Conservation (phyloP, 805 yeast species). For the Candida fluviatilis region DNA sequence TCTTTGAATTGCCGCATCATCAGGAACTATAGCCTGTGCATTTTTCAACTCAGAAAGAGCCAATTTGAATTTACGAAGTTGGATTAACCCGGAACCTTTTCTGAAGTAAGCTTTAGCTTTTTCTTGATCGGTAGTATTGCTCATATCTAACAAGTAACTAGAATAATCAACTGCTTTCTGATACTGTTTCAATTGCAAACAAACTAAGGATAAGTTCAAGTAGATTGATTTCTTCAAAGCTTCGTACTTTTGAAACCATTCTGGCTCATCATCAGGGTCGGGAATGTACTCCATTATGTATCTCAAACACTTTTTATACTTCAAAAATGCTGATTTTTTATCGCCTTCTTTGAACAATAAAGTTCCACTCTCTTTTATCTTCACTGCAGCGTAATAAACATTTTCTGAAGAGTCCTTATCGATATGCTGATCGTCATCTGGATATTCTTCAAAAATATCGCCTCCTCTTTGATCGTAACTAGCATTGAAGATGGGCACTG, state of each 20-base stretch:
- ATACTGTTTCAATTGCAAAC: slow-evolving; percentile 47
- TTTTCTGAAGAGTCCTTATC: slow-evolving; percentile 53
- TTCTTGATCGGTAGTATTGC: slow-evolving; percentile 31
- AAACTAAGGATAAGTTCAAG: slow-evolving; percentile 55
- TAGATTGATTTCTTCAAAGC: slow-evolving; percentile 51
- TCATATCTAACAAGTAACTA: slow-evolving; percentile 52
- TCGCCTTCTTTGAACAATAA: slow-evolving; percentile 52
- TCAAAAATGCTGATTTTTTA: slow-evolving; percentile 49
- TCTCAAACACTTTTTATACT: slow-evolving; percentile 62
- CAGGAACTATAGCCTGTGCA: slow-evolving; percentile 43
- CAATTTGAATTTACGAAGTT: slow-evolving; percentile 42
- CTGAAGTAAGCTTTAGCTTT: slow-evolving; percentile 58
- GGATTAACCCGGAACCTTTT: slow-evolving; percentile 44
- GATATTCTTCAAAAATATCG: slow-evolving; percentile 71
- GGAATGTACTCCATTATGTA: slow-evolving; percentile 73
- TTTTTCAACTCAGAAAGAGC: slow-evolving; percentile 45
- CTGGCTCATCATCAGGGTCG: slow-evolving; percentile 59
- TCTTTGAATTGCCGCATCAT: slow-evolving; percentile 45
- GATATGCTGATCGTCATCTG: slow-evolving; percentile 63
- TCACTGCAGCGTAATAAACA: slow-evolving; percentile 47
- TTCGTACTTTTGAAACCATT: slow-evolving; percentile 45
- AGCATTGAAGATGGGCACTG: slow-evolving; percentile 59
- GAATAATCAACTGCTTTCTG: slow-evolving; percentile 51
- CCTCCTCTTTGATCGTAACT: slow-evolving; percentile 60
- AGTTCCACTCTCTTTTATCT: slow-evolving; percentile 67